Evolutionary conservation across 495 filamentous ascomycete species (phyloP).

Genomic region (Podospora anserina): DNA sequence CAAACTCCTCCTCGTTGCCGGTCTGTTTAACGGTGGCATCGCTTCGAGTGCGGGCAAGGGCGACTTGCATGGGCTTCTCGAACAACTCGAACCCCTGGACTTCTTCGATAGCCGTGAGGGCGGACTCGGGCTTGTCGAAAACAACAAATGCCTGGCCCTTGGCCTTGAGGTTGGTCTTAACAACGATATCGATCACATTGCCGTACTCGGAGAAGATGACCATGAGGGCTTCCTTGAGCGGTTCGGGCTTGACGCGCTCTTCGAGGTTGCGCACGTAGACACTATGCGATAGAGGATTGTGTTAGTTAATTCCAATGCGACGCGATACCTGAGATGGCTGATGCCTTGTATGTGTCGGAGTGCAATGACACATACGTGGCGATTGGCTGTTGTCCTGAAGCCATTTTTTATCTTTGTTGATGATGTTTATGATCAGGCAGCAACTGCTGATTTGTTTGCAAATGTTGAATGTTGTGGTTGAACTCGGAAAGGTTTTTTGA

Average conservation of each 20-base stretch:
- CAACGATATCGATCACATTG: constrained; percentile 83
- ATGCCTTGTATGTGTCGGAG: constrained; percentile 54
- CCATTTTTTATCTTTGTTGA: constrained; percentile 29
- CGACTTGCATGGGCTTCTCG: constrained; percentile 85
- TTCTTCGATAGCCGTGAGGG: constrained; percentile 77
- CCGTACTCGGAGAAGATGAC: constrained; percentile 91
- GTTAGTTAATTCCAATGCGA: constrained; percentile 17
- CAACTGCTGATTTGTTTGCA: not conserved
- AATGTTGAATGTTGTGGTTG: not conserved
- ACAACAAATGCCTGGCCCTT: constrained; percentile 98
- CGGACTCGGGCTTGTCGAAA: constrained; percentile 74
- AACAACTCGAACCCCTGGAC: constrained; percentile 93
- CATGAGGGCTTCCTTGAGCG: constrained; percentile 67
- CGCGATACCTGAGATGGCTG: constrained; percentile 16
- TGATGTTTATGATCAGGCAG: not conserved
- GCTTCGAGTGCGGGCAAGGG: constrained; percentile 79
- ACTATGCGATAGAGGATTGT: constrained; percentile 27
- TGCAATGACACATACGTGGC: constrained; percentile 67
- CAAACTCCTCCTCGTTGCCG: constrained; percentile 76
- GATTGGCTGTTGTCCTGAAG: constrained; percentile 41
- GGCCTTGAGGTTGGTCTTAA: constrained; percentile 85
- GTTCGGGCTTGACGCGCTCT: constrained; percentile 81
- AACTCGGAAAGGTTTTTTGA: not conserved
- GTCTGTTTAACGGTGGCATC: constrained; percentile 78
- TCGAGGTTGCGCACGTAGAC: constrained; percentile 86